phyloP scores from a whole-genome alignment of 441 rosid genomes.

The Manihot esculenta region DNA sequence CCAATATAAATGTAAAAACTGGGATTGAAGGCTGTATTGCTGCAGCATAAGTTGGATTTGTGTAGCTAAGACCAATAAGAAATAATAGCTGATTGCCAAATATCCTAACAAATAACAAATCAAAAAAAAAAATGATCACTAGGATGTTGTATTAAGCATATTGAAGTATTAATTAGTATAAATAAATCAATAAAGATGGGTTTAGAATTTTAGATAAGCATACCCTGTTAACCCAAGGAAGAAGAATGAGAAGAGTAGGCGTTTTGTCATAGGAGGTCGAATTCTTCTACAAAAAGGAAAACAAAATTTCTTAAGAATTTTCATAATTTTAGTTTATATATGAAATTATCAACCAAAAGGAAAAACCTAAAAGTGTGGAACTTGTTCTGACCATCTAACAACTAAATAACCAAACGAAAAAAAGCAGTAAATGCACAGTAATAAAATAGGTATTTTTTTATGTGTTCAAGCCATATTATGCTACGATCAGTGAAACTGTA shows the following conservation, averaged over 20 bases:
- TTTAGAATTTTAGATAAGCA: constrained; percentile 22
- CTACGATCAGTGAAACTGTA: background rate
- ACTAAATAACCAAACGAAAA: background rate
- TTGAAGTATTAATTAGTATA: constrained; percentile 1
- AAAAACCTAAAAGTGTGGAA: background rate
- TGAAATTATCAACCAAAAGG: background rate
- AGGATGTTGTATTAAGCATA: background rate
- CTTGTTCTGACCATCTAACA: background rate
- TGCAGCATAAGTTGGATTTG: constrained; percentile 98
- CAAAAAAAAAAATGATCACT: background rate
- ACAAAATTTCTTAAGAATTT: background rate
- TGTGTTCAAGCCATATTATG: background rate
- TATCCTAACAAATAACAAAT: constrained; percentile 52
- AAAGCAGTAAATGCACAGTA: background rate
- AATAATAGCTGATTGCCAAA: constrained; percentile 97
- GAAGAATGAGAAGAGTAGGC: constrained; percentile 67
- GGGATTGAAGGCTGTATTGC: constrained; percentile 98
- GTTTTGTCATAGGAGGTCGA: constrained; percentile 72
- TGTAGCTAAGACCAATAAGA: constrained; percentile 91
- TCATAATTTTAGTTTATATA: background rate
- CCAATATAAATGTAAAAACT: constrained; percentile 88
- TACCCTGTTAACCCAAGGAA: constrained; percentile 93
- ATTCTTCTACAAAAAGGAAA: constrained; percentile 51
- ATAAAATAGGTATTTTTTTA: background rate
- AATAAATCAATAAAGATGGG: background rate